phyloP scores from a whole-genome alignment of 2,329 filamentous ascomycete species.

The Fusarium phyllophilum region DNA sequence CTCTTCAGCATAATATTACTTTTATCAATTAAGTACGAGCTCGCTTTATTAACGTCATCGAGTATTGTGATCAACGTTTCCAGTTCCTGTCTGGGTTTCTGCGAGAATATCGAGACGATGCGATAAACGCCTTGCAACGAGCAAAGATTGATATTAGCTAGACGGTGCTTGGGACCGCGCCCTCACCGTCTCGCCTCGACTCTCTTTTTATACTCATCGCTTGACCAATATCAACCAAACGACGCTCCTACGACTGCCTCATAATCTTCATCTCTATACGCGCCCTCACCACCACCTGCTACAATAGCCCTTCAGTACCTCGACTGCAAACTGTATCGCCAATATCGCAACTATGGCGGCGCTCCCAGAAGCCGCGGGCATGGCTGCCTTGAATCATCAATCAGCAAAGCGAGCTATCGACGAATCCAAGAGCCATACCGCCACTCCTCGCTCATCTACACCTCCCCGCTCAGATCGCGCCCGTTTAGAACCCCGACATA shows the following conservation, averaged over 20 bases:
- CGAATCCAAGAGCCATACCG: constrained; percentile 46
- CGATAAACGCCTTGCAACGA: constrained; percentile 38
- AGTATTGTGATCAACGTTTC: constrained; percentile 25
- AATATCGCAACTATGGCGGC: constrained; percentile 48
- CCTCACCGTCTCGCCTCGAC: constrained; percentile 37
- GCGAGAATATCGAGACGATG: constrained; percentile 42
- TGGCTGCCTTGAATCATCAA: constrained; percentile 46
- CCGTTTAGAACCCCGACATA: constrained; percentile 55
- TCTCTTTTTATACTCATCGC: constrained; percentile 11
- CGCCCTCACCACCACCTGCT: constrained; percentile 12
- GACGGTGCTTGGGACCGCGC: constrained; percentile 40
- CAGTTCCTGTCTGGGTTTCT: constrained; percentile 28
- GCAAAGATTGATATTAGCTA: constrained; percentile 37
- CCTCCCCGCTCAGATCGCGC: constrained; percentile 58
- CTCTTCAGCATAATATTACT: constrained; percentile 15
- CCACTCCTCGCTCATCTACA: constrained; percentile 54
- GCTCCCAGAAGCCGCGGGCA: constrained; percentile 44
- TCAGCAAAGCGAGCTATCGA: constrained; percentile 49
- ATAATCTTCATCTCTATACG: constrained; percentile 9
- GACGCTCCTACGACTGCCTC: constrained; percentile 5
- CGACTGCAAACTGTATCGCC: constrained; percentile 12
- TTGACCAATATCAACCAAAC: constrained; percentile 2
- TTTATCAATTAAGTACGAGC: constrained; percentile 11
- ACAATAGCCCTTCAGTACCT: constrained; percentile 6
- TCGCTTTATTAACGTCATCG: constrained; percentile 23